A percentile compares a stretch with the other conserved stretches of the same genome.
Evolutionary conservation across 495 filamentous ascomycete genomes (phyloP).

Genomic region (Penicillium herquei): DNA sequence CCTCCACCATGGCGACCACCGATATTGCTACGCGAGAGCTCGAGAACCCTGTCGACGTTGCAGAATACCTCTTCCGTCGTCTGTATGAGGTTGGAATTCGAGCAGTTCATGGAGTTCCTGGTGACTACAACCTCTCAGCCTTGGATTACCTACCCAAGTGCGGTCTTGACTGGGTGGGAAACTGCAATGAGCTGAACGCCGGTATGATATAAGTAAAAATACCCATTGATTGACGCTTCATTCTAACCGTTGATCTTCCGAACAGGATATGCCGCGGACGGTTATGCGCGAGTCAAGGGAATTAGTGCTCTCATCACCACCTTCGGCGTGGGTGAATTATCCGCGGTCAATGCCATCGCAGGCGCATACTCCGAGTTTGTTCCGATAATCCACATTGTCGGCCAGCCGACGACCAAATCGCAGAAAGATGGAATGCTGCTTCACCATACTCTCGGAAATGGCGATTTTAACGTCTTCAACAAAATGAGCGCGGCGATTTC

Average conservation of each 20-base stretch:
- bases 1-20: slow-evolving; percentile 37
- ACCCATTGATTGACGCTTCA: not conserved
- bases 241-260: not conserved
- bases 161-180: slow-evolving; percentile 65
- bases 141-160: slow-evolving; percentile 62
- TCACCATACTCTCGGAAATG: slow-evolving; percentile 92
- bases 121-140: slow-evolving; percentile 54
- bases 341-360: slow-evolving; percentile 66
- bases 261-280: slow-evolving; percentile 70
- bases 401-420: slow-evolving; percentile 51
- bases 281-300: slow-evolving; percentile 68
- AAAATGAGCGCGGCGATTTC: slow-evolving; percentile 74
- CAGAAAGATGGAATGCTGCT: slow-evolving; percentile 63
- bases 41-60: slow-evolving; percentile 54
- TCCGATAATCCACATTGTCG: slow-evolving; percentile 64
- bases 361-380: slow-evolving; percentile 63
- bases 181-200: slow-evolving; percentile 67
- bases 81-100: slow-evolving; percentile 61
- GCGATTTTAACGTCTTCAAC: slow-evolving; percentile 81
- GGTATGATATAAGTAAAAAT: slow-evolving; percentile 36
- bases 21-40: slow-evolving; percentile 56
- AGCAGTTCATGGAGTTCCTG: slow-evolving; percentile 65
- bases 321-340: slow-evolving; percentile 70
- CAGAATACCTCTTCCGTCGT: slow-evolving; percentile 63
- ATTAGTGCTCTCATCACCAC: slow-evolving; percentile 65